These are phyloP conservation scores for Albizia julibrissin DNA, from an alignment of 306 rosid genomes.

Conservation along the genomic window DNA sequence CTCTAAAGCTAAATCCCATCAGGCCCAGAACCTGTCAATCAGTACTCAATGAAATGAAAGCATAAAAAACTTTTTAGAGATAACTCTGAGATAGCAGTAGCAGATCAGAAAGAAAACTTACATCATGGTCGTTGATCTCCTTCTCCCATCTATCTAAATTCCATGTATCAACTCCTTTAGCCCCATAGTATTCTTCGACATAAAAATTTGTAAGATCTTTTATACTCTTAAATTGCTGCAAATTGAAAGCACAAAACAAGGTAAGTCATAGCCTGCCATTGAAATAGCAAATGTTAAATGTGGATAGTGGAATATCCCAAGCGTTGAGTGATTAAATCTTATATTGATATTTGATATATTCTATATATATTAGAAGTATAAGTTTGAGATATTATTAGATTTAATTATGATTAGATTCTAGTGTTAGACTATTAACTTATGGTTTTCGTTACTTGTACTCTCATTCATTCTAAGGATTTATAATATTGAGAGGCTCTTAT, in stretches of 20 bases:
- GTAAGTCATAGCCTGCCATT: constrained; percentile 4
- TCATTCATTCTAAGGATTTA: too few relatives aligned
- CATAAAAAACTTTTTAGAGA: constrained; percentile 2
- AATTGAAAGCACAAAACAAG: constrained; percentile 44
- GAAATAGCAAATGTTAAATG: neutral
- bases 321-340: too few relatives aligned
- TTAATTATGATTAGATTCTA: too few relatives aligned
- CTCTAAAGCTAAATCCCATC: neutral
- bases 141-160: constrained; percentile 64
- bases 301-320: neutral
- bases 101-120: constrained; percentile 39
- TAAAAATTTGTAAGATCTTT: constrained; percentile 50
- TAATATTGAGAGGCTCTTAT: too few relatives aligned
- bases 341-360: too few relatives aligned
- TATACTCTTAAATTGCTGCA: constrained; percentile 75
- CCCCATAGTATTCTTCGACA: constrained; percentile 80
- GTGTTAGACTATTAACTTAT: too few relatives aligned
- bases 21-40: neutral
- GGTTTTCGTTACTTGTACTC: too few relatives aligned
- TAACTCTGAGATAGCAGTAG: constrained; percentile 18
- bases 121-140: constrained; percentile 65
- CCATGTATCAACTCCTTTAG: constrained; percentile 87
- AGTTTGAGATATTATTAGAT: too few relatives aligned
- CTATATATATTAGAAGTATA: too few relatives aligned
- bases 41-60: constrained; percentile 8